A percentile compares a stretch with the other conserved stretches of the same genome.
Conservation (phyloP, 2,329 filamentous ascomycete genomes). For the Onygenales sp. region DNA sequence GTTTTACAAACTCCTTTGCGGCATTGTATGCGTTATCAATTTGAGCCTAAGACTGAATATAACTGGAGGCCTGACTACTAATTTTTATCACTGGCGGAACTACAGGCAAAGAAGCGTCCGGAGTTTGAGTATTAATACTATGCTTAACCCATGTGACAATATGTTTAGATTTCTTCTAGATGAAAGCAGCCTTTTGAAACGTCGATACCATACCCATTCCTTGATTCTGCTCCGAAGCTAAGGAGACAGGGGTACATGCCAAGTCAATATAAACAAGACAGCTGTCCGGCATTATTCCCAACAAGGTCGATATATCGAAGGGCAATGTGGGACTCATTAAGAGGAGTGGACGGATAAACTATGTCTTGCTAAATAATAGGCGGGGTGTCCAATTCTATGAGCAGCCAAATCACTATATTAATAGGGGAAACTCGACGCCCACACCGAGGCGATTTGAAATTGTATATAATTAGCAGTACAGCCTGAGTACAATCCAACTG, state of each 20-base stretch:
- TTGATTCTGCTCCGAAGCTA: too few species aligned
- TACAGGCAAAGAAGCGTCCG: too few species aligned
- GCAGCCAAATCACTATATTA: neutral
- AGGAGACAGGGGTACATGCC: neutral
- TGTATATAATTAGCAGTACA: neutral
- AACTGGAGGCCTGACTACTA: too few species aligned
- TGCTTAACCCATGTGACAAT: too few species aligned
- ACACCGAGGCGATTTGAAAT: neutral
- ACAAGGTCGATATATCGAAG: neutral
- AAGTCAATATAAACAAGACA: neutral
- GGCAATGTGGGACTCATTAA: neutral
- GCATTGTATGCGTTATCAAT: too few species aligned
- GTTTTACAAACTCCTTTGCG: too few species aligned
- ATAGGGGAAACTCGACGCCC: neutral
- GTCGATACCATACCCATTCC: too few species aligned
- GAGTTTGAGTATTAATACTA: too few species aligned
- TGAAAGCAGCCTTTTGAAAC: too few species aligned
- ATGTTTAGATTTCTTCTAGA: too few species aligned
- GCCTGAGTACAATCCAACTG: neutral
- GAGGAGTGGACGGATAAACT: neutral
- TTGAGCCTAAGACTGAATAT: too few species aligned
- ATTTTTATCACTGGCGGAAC: too few species aligned
- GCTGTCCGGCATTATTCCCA: neutral
- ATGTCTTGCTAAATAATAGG: neutral
- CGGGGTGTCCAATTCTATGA: neutral